These are phyloP conservation scores for Claviceps maximensis DNA, from an alignment of 2,329 filamentous ascomycete species.

Conservation along the genomic window DNA sequence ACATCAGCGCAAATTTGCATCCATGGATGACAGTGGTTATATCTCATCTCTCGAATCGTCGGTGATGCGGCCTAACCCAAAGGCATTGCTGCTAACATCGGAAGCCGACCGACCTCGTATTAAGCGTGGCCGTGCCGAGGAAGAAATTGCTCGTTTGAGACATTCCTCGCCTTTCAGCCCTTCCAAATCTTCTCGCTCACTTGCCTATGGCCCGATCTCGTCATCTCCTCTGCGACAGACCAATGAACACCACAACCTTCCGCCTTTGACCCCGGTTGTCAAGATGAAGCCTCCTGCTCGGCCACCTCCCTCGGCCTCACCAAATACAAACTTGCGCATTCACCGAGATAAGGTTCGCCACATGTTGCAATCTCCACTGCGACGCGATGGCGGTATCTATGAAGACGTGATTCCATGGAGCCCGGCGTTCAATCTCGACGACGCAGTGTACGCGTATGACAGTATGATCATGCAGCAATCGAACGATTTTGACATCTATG, in stretches of 20 bases:
- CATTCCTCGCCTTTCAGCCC: conserved; percentile 91
- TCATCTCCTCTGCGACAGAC: conserved; percentile 54
- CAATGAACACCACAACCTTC: conserved; percentile 48
- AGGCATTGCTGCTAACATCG: conserved; percentile 54
- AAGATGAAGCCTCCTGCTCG: conserved; percentile 54
- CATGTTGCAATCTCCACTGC: conserved; percentile 65
- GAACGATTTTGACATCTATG: conserved; percentile 51
- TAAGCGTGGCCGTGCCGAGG: conserved; percentile 84
- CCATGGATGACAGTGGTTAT: conserved; percentile 88
- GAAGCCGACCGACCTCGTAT: conserved; percentile 69
- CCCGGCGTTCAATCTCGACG: conserved; percentile 52
- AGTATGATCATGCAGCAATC: conserved; percentile 37
- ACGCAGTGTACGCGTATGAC: conserved; percentile 35
- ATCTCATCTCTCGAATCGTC: conserved; percentile 95
- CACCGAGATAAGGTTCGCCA: conserved; percentile 74
- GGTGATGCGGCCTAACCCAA: conserved; percentile 56
- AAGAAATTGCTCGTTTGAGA: conserved; percentile 86
- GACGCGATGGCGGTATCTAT: conserved; percentile 28
- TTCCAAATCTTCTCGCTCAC: conserved; percentile 47
- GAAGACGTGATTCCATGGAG: conserved; percentile 46
- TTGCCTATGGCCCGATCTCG: conserved; percentile 39
- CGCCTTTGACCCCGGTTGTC: conserved; percentile 70
- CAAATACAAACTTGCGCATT: conserved; percentile 80
- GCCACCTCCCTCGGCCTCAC: conserved; percentile 65
- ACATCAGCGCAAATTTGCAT: conserved; percentile 63